phyloP scores from a whole-genome alignment of 1,139 yeast genomes.

The Diutina scorzettiae region DNA sequence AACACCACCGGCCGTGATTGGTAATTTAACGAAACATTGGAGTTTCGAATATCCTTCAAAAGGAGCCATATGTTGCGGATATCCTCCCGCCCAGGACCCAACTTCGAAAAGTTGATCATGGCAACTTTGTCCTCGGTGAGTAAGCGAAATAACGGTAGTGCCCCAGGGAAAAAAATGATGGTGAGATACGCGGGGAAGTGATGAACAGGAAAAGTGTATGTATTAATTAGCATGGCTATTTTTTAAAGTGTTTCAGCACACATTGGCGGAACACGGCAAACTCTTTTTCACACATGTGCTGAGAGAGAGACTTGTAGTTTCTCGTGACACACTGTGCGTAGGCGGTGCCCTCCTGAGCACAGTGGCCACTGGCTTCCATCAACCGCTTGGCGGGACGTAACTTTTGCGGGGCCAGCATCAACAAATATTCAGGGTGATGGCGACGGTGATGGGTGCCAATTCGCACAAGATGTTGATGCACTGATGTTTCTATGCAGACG shows the following conservation, averaged over 20 bases:
- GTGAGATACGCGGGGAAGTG: no score
- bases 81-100: conserved; percentile 2
- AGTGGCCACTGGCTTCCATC: conserved; percentile 23
- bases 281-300: conserved; percentile 47
- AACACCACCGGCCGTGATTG: conserved; percentile 34
- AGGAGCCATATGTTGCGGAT: background rate
- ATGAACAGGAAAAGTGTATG: no score
- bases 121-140: no score
- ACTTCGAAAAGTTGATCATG: conserved; percentile 6
- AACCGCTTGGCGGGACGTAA: conserved; percentile 28
- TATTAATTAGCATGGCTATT: no score
- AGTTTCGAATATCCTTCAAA: background rate
- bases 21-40: conserved; percentile 28
- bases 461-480: no score
- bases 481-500: no score
- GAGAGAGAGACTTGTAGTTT: conserved; percentile 41
- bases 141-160: no score
- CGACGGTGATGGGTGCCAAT: no score
- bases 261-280: conserved; percentile 46
- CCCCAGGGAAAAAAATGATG: no score
- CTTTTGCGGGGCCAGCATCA: background rate
- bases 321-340: conserved; percentile 56
- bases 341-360: conserved; percentile 30
- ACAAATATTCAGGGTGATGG: no score
- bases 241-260: conserved; percentile 21